phyloP scores from a whole-genome alignment of 1,284 basidiomycete species.

The Mrakiaceae sp. region DNA sequence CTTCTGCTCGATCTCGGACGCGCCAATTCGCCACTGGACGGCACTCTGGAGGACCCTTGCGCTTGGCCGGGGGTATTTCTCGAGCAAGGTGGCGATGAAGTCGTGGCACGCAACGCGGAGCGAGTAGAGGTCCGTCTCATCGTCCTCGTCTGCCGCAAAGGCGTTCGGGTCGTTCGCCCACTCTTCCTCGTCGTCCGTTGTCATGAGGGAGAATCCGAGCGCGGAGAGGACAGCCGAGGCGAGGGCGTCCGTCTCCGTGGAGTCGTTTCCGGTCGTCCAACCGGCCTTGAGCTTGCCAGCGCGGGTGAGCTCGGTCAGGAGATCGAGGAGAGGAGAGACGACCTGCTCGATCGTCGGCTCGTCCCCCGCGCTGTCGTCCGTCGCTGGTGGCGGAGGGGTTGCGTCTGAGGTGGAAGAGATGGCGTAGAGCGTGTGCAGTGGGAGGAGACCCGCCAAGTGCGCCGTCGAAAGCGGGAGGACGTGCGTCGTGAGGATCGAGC shows the following conservation, averaged over 20 bases:
- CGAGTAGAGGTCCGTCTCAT: slow-evolving; percentile 71
- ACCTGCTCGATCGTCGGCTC: slow-evolving; percentile 53
- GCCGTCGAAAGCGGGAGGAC: slow-evolving; percentile 51
- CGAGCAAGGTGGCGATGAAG: slow-evolving; percentile 59
- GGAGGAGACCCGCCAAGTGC: slow-evolving; percentile 55
- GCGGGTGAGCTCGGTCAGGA: slow-evolving; percentile 53
- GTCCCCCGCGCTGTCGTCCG: slow-evolving; percentile 60
- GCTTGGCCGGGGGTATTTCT: slow-evolving; percentile 50
- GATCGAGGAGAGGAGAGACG: slow-evolving; percentile 67
- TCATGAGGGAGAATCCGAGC: slow-evolving; percentile 73
- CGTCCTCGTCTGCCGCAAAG: slow-evolving; percentile 90
- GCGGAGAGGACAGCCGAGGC: slow-evolving; percentile 48
- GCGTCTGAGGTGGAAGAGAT: slow-evolving; percentile 40
- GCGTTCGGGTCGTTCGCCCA: slow-evolving; percentile 83
- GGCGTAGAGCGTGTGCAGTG: slow-evolving; percentile 58
- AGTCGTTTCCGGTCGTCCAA: slow-evolving; percentile 22
- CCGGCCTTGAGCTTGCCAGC: slow-evolving; percentile 42
- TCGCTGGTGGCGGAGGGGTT: slow-evolving; percentile 43
- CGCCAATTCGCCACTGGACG: slow-evolving; percentile 40
- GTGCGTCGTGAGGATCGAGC: slow-evolving; percentile 43
- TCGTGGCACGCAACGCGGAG: slow-evolving; percentile 76
- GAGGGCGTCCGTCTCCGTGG: slow-evolving; percentile 39
- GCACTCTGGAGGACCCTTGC: slow-evolving; percentile 48
- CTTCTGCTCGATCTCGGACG: slow-evolving; percentile 25
- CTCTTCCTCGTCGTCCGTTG: slow-evolving; percentile 78